Evolutionary conservation across 305 asterid species (phyloP).

Genomic region (Fraxinus platypoda): DNA sequence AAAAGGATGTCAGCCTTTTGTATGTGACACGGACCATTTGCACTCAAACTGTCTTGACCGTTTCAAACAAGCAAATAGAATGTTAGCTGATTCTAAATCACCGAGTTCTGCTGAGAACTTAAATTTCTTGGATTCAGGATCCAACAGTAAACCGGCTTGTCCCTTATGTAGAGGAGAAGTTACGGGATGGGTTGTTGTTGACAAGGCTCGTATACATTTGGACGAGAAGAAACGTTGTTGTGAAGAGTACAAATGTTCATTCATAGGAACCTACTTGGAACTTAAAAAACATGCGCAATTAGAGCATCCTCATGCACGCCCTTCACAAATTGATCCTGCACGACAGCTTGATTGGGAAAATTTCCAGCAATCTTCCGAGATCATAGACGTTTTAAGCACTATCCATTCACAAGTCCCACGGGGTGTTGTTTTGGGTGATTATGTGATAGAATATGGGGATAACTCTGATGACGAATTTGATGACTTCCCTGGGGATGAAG

Average conservation of each 20-base stretch:
- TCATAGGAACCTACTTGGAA: constrained; percentile 60
- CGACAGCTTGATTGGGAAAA: constrained; percentile 88
- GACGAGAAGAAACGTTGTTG: constrained; percentile 67
- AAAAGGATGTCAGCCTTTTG: constrained; percentile 76
- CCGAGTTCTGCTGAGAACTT: constrained; percentile 33
- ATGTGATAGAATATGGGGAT: constrained; percentile 84
- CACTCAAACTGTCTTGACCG: constrained; percentile 78
- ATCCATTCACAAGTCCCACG: constrained; percentile 79
- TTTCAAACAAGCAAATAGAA: constrained; percentile 62
- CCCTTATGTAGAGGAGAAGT: constrained; percentile 87
- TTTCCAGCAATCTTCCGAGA: constrained; percentile 83
- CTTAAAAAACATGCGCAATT: constrained; percentile 64
- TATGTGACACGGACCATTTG: constrained; percentile 72
- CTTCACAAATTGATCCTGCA: constrained; percentile 78
- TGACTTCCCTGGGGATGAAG: constrained; percentile 53
- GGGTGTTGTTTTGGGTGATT: constrained; percentile 82
- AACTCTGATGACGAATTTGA: constrained; percentile 75
- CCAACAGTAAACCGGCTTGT: constrained; percentile 51
- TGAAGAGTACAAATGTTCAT: constrained; percentile 65
- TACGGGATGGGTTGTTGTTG: constrained; percentile 69
- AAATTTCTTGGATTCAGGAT: constrained; percentile 25
- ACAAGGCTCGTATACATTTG: constrained; percentile 56
- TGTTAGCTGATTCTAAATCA: constrained; percentile 41
- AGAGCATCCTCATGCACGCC: constrained; percentile 75
- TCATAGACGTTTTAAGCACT: constrained; percentile 74